These are phyloP conservation scores for Heterobasidion occidentale DNA, from an alignment of 1,284 basidiomycete genomes.

Conservation along the genomic window DNA sequence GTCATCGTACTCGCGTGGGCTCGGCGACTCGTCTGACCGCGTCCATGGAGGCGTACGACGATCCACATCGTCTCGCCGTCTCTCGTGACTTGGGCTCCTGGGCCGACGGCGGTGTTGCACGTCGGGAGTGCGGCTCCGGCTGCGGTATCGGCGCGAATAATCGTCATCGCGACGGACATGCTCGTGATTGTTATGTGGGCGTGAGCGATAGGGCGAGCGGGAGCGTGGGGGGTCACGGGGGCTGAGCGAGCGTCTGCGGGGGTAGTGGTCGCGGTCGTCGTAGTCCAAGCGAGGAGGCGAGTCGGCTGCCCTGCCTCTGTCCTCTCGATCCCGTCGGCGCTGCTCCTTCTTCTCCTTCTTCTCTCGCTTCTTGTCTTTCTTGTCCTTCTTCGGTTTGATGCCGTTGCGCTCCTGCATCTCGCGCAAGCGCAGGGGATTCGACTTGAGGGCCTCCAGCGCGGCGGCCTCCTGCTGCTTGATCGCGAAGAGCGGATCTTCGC, in stretches of 20 bases:
- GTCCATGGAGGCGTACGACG: slow-evolving; percentile 8
- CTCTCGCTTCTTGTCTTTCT: slow-evolving; percentile 50
- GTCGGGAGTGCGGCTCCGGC: slow-evolving; percentile 18
- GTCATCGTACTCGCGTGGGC: slow-evolving; percentile 1
- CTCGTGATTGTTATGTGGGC: slow-evolving; percentile 18
- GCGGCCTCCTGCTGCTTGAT: slow-evolving; percentile 98
- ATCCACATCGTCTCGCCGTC: slow-evolving; percentile 4
- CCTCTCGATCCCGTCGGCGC: slow-evolving; percentile 23
- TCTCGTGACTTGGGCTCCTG: slow-evolving; percentile 9
- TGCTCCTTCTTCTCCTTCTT: slow-evolving; percentile 56
- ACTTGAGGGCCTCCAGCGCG: slow-evolving; percentile 83
- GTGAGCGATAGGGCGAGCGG: slow-evolving; percentile 26
- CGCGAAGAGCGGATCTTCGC: slow-evolving; percentile 91
- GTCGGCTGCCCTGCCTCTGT: slow-evolving; percentile 6
- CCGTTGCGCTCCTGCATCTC: slow-evolving; percentile 75
- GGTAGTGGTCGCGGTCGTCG: slow-evolving; percentile 6
- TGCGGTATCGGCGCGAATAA: slow-evolving; percentile 13
- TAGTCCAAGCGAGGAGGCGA: slow-evolving; percentile 5
- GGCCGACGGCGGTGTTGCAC: slow-evolving; percentile 9
- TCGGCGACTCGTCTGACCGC: slow-evolving; percentile 13
- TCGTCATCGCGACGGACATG: slow-evolving; percentile 12
- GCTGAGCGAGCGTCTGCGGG: slow-evolving; percentile 30
- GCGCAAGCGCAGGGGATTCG: slow-evolving; percentile 84
- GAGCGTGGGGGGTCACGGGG: slow-evolving; percentile 27
- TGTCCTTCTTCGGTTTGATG: slow-evolving; percentile 67